phyloP scores from a whole-genome alignment of 2,329 filamentous ascomycete genomes.

The Hypoxylon sp. region DNA sequence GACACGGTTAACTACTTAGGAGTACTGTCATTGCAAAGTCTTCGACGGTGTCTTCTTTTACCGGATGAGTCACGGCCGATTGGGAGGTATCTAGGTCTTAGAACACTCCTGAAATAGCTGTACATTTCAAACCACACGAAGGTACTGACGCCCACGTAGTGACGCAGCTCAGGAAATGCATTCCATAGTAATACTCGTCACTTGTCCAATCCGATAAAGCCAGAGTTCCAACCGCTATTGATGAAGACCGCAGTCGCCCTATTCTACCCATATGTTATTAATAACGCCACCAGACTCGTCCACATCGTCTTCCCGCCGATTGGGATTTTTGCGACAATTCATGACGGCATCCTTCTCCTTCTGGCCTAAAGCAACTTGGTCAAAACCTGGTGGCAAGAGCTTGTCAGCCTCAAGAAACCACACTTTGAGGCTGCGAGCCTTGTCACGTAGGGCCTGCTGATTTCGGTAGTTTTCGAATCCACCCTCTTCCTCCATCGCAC shows the following conservation, averaged over 20 bases:
- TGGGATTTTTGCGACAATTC: conserved; percentile 61
- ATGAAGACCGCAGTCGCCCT: background rate
- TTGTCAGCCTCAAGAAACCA: conserved; percentile 60
- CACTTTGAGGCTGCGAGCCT: conserved; percentile 68
- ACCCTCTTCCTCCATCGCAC: conserved; percentile 52
- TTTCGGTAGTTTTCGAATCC: conserved; percentile 59
- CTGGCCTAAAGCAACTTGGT: conserved; percentile 61
- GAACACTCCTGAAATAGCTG: conserved; percentile 11
- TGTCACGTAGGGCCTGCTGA: conserved; percentile 69
- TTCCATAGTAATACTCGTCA: background rate
- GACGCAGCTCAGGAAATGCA: background rate
- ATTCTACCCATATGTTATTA: conserved; percentile 51
- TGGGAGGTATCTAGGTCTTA: conserved; percentile 17
- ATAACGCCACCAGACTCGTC: conserved; percentile 54
- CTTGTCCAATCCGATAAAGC: background rate
- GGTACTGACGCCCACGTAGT: background rate
- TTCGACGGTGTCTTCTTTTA: background rate
- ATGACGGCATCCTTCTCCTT: conserved; percentile 62
- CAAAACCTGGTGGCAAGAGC: conserved; percentile 61
- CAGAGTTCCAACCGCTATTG: background rate
- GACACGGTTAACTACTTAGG: background rate
- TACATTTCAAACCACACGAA: background rate
- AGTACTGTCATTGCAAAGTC: background rate
- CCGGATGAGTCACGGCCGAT: background rate
- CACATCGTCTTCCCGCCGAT: conserved; percentile 60